Conservation (phyloP, 2,329 filamentous ascomycete genomes). For the Gremmenia infestans region DNA sequence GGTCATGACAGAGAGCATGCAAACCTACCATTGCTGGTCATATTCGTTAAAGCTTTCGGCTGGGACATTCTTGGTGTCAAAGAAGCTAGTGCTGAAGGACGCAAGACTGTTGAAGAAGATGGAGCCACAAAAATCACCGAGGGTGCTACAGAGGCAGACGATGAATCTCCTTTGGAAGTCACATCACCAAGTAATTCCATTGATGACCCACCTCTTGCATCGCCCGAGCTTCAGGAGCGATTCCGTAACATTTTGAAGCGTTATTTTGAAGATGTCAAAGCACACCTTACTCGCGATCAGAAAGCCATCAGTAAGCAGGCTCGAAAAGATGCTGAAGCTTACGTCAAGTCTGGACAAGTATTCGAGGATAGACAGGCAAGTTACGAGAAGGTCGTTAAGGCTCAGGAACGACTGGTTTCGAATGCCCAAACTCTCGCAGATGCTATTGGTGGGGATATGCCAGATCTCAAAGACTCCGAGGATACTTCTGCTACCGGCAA, state of each 20-base stretch:
- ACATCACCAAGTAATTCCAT: slow-evolving; percentile 38
- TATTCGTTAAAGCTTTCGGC: slow-evolving; percentile 93
- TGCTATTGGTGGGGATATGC: slow-evolving; percentile 85
- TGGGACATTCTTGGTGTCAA: slow-evolving; percentile 92
- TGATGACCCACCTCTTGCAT: slow-evolving; percentile 68
- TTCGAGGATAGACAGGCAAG: slow-evolving; percentile 96
- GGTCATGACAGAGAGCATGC: slow-evolving; percentile 89
- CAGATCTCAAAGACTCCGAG: slow-evolving; percentile 81
- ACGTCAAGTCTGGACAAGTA: slow-evolving; percentile 96
- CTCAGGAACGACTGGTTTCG: slow-evolving; percentile 81
- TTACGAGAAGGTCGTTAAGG: slow-evolving; percentile 89
- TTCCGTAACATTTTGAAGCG: slow-evolving; percentile 81
- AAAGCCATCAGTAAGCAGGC: slow-evolving; percentile 82
- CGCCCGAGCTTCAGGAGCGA: slow-evolving; percentile 72
- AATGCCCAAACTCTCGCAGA: slow-evolving; percentile 92
- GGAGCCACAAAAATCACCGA: slow-evolving; percentile 53
- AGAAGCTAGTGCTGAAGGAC: slow-evolving; percentile 64
- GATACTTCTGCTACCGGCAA: slow-evolving; percentile 59
- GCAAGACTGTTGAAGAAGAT: slow-evolving; percentile 79
- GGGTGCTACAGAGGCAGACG: slow-evolving; percentile 39
- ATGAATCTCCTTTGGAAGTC: slow-evolving; percentile 47
- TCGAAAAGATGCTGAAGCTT: slow-evolving; percentile 93
- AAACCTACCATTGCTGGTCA: slow-evolving; percentile 85
- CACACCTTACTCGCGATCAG: slow-evolving; percentile 84
- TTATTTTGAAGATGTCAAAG: slow-evolving; percentile 91